These are phyloP conservation scores for Lasiodiplodia sp. DNA, from an alignment of 2,329 filamentous ascomycete genomes.

Conservation along the genomic window DNA sequence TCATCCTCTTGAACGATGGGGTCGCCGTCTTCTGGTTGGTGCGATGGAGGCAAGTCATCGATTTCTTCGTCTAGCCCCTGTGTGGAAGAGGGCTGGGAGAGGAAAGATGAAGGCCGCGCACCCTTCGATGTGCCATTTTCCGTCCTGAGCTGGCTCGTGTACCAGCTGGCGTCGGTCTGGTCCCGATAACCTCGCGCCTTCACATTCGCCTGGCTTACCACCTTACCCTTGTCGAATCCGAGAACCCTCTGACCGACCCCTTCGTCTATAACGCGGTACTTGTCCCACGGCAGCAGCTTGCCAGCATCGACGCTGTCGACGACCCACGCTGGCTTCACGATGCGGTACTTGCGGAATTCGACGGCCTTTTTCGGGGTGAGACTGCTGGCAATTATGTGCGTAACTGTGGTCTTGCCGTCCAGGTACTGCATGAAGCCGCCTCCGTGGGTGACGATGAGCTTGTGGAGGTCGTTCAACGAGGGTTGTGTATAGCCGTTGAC, in stretches of 20 bases:
- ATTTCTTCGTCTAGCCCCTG: constrained; percentile 38
- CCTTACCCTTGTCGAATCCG: constrained; percentile 65
- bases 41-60: constrained; percentile 42
- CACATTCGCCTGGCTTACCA: constrained; percentile 71
- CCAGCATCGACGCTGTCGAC: constrained; percentile 86
- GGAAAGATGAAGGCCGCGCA: constrained; percentile 37
- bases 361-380: constrained; percentile 91
- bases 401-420: constrained; percentile 92
- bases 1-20: constrained; percentile 24
- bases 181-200: constrained; percentile 74
- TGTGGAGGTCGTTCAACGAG: constrained; percentile 86
- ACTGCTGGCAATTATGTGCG: constrained; percentile 91
- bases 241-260: constrained; percentile 83
- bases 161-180: constrained; percentile 84
- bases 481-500: constrained; percentile 97
- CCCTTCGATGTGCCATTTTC: constrained; percentile 37
- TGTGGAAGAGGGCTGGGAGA: constrained; percentile 38
- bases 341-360: constrained; percentile 85
- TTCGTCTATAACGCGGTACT: constrained; percentile 85
- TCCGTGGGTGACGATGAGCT: constrained; percentile 88
- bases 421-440: constrained; percentile 94
- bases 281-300: constrained; percentile 82
- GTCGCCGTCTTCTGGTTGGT: constrained; percentile 39
- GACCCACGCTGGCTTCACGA: constrained; percentile 95
- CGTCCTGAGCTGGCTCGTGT: constrained; percentile 72